Conservation (phyloP, 1,284 basidiomycete species). For the Prillingera fragicola region DNA sequence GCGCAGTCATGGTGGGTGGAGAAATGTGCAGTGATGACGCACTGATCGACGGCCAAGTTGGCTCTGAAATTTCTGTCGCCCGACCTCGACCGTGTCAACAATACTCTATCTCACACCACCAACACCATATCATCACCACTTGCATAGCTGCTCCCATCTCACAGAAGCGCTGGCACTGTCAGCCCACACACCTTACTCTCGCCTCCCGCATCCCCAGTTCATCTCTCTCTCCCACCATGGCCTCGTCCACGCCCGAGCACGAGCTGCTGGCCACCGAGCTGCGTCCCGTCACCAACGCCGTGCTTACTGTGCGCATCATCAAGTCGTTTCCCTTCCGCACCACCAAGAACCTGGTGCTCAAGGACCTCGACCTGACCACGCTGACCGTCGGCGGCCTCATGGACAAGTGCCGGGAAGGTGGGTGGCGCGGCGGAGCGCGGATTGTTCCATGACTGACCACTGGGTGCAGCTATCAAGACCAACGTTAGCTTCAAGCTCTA, state of each 20-base stretch:
- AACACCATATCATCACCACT: no score
- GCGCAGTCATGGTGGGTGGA: not conserved
- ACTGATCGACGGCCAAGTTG: no score
- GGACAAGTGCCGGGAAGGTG: slow-evolving; percentile 57
- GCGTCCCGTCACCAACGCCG: slow-evolving; percentile 33
- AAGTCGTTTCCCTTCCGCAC: slow-evolving; percentile 93
- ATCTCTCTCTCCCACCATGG: no score
- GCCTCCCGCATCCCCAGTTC: no score
- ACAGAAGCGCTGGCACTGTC: no score
- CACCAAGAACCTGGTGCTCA: slow-evolving; percentile 79
- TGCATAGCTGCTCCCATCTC: no score
- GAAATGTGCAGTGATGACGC: not conserved
- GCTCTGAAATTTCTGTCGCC: no score
- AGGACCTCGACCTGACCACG: slow-evolving; percentile 69
- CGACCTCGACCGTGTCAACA: no score
- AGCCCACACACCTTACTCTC: no score
- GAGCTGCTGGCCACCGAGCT: slow-evolving; percentile 29
- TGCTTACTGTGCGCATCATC: slow-evolving; percentile 68
- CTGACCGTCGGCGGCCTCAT: slow-evolving; percentile 74
- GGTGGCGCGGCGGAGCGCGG: slow-evolving; percentile 13
- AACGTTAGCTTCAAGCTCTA: slow-evolving; percentile 82
- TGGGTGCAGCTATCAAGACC: slow-evolving; percentile 65
- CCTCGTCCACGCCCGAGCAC: slow-evolving; percentile 11
- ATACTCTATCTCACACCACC: no score
- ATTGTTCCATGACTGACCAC: not conserved